Percentiles rank a stretch among this genome's conserved stretches.
phyloP scores from a whole-genome alignment of 2,329 filamentous ascomycete genomes.

The Microsporum ferrugineum region DNA sequence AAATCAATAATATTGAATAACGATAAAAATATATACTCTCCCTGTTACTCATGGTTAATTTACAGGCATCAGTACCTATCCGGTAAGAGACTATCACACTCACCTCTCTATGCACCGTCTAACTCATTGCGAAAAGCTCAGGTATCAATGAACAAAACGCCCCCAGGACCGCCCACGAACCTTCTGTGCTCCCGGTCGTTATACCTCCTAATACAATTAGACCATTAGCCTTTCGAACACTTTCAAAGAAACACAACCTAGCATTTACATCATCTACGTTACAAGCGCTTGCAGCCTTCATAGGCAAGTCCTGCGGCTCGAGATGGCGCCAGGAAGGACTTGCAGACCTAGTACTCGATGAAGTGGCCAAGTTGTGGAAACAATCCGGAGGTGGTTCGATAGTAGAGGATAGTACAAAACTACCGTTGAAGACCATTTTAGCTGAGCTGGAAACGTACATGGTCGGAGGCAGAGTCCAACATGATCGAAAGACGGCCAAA shows the following conservation, averaged over 20 bases:
- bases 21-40: background rate
- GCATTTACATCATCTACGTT: slow-evolving; percentile 81
- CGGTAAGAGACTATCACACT: background rate
- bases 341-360: slow-evolving; percentile 83
- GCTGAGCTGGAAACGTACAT: slow-evolving; percentile 78
- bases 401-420: slow-evolving; percentile 61
- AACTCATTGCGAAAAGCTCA: background rate
- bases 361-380: slow-evolving; percentile 87
- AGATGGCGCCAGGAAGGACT: slow-evolving; percentile 94
- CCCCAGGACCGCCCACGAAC: slow-evolving; percentile 39
- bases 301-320: slow-evolving; percentile 86
- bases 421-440: slow-evolving; percentile 62
- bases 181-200: slow-evolving; percentile 71
- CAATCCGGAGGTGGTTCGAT: slow-evolving; percentile 79
- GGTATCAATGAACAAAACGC: background rate
- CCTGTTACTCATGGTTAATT: background rate
- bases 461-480: slow-evolving; percentile 55
- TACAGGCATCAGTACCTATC: background rate
- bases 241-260: slow-evolving; percentile 94
- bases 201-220: slow-evolving; percentile 77
- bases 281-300: slow-evolving; percentile 72
- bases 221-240: slow-evolving; percentile 84
- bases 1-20: background rate
- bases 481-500: slow-evolving; percentile 31
- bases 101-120: background rate